phyloP scores from a whole-genome alignment of 257 asterid genomes.

The Striga asiatica region DNA sequence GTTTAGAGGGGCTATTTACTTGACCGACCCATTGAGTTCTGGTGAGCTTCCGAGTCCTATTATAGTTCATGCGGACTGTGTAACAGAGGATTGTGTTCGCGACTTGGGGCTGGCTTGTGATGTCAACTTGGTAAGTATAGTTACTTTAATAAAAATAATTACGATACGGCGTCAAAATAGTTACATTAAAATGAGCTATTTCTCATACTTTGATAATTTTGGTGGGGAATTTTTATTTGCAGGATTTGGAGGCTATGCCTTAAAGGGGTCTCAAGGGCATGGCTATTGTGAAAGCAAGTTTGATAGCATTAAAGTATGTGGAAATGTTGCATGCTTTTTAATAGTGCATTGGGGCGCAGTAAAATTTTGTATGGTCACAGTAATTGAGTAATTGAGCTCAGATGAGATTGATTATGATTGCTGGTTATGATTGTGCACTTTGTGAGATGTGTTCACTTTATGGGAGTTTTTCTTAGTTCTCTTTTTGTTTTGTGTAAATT shows the following conservation, averaged over 20 bases:
- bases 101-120: conserved; percentile 32
- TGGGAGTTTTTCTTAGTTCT: not conserved
- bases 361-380: conserved; percentile 18
- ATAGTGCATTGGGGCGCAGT: conserved; percentile 2
- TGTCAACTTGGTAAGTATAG: conserved; percentile 48
- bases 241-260: conserved; percentile 26
- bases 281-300: not conserved
- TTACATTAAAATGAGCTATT: not conserved
- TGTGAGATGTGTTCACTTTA: conserved; percentile 15
- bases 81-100: conserved; percentile 30
- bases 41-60: conserved; percentile 29
- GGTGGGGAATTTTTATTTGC: conserved; percentile 12
- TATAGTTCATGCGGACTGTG: conserved; percentile 69
- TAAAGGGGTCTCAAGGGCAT: conserved; percentile 7
- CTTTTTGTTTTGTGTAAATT: not conserved
- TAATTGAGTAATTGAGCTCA: too few species aligned
- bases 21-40: conserved; percentile 25
- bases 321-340: conserved; percentile 1
- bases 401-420: conserved; percentile 9
- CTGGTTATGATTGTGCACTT: conserved; percentile 8
- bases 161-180: too few species aligned
- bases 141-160: too few species aligned
- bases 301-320: conserved; percentile 5
- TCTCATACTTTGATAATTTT: not conserved
- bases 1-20: conserved; percentile 72